Conservation (phyloP, 805 yeast genomes). For the Candida yuanshanica region DNA sequence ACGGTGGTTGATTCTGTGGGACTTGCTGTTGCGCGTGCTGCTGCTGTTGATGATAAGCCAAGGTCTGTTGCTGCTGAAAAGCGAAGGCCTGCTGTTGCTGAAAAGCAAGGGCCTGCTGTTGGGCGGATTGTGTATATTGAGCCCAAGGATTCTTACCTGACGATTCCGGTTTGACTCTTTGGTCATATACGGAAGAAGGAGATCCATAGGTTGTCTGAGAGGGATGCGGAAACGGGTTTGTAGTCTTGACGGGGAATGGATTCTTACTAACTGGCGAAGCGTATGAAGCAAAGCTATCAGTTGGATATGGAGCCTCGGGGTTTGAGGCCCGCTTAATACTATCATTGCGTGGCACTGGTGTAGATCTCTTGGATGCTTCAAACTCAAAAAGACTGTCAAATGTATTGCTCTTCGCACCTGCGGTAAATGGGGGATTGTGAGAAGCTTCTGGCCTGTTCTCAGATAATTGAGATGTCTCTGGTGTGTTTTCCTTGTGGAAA, state of each 20-base stretch:
- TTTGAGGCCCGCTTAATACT: background rate
- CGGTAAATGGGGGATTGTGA: no score
- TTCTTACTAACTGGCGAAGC: background rate
- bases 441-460: background rate
- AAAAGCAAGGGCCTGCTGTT: conserved; percentile 2
- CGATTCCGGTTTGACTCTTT: conserved; percentile 12
- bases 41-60: background rate
- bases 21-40: background rate
- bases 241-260: conserved; percentile 5
- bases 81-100: background rate
- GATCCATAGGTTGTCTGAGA: background rate
- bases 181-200: background rate
- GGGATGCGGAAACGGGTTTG: conserved; percentile 19
- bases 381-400: conserved; percentile 17
- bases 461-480: background rate
- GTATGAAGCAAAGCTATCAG: background rate
- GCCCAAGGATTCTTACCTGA: conserved; percentile 22
- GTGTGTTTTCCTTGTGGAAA: conserved; percentile 10
- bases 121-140: conserved; percentile 4
- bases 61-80: conserved; percentile 1
- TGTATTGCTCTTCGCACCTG: conserved; percentile 8
- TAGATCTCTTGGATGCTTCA: conserved; percentile 1
- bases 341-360: background rate
- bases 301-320: background rate
- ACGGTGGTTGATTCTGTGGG: background rate